Percentiles rank a stretch among this genome's conserved stretches.
These are phyloP conservation scores for Biscutella laevigata DNA, from an alignment of 441 rosid genomes.

Conservation along the genomic window DNA sequence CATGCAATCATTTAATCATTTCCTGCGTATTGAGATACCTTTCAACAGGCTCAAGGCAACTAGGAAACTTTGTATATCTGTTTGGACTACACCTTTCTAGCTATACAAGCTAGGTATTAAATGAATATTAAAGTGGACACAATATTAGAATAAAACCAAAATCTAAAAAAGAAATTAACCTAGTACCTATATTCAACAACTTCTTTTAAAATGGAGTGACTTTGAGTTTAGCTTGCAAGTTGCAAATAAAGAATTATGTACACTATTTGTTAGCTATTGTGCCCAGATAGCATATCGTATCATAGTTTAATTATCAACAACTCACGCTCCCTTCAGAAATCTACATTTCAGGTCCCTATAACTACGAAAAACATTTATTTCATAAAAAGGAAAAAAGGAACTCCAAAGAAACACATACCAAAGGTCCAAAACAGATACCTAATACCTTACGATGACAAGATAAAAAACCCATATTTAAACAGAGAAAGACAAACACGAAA, in stretches of 20 bases:
- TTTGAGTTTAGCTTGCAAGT: constrained; percentile 5
- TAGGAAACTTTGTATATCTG: background rate
- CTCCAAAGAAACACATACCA: constrained; percentile 1
- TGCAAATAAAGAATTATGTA: background rate
- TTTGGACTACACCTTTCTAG: constrained; percentile 13
- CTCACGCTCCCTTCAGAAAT: background rate
- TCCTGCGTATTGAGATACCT: constrained; percentile 1
- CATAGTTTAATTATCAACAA: constrained; percentile 8
- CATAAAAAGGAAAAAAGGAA: background rate
- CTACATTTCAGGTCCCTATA: background rate
- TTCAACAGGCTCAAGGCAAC: background rate
- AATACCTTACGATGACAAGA: background rate
- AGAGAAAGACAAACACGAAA: background rate
- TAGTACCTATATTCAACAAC: constrained; percentile 12
- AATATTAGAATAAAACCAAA: background rate
- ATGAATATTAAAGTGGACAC: background rate
- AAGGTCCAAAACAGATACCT: too few relatives aligned
- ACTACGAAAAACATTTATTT: background rate
- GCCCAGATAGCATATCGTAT: constrained; percentile 4
- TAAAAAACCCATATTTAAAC: background rate
- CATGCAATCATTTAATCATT: too few relatives aligned
- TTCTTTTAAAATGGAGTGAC: constrained; percentile 1
- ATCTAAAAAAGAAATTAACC: background rate
- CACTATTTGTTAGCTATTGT: constrained; percentile 1
- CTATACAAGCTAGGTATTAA: background rate